Conservation (phyloP, 768 basidiomycete species). For the Hericium rajendrae region DNA sequence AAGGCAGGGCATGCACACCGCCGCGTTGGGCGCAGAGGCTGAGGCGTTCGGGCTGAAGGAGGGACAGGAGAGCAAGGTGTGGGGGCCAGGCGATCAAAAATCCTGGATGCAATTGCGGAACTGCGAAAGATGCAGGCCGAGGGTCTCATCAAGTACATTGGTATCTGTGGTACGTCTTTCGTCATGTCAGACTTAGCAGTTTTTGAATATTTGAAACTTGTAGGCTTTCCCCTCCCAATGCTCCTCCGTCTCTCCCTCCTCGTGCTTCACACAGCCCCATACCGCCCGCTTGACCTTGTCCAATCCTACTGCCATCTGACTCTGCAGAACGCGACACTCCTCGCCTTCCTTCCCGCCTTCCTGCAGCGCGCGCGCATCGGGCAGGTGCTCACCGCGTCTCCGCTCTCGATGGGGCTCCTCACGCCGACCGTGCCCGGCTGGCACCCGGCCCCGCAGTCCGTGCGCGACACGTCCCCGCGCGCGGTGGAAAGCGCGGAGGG, state of each 20-base stretch:
- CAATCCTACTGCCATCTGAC: conserved; percentile 77
- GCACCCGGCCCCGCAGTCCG: conserved; percentile 62
- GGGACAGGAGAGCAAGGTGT: conserved; percentile 46
- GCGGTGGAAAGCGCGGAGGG: conserved; percentile 23
- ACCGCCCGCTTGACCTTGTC: conserved; percentile 65
- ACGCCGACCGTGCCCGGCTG: conserved; percentile 47
- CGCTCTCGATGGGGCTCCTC: conserved; percentile 78
- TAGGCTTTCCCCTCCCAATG: conserved; percentile 75
- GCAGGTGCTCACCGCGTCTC: conserved; percentile 71
- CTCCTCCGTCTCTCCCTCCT: conserved; percentile 77
- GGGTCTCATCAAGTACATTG: conserved; percentile 63
- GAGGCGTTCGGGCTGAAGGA: conserved; percentile 54
- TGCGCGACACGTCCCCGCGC: conserved; percentile 34
- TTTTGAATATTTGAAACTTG: not conserved
- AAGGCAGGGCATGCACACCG: conserved; percentile 47
- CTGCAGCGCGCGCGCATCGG: conserved; percentile 51
- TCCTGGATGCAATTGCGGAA: conserved; percentile 60
- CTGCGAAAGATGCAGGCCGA: conserved; percentile 61
- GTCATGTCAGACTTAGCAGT: not conserved
- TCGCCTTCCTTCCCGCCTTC: conserved; percentile 46
- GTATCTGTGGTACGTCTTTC: conserved; percentile 59
- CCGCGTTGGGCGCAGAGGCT: conserved; percentile 44
- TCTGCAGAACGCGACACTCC: conserved; percentile 59
- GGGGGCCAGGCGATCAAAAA: conserved; percentile 61
- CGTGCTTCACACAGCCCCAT: conserved; percentile 55